Conservation (phyloP, 2,329 filamentous ascomycete species). For the Colletotrichum sp. region DNA sequence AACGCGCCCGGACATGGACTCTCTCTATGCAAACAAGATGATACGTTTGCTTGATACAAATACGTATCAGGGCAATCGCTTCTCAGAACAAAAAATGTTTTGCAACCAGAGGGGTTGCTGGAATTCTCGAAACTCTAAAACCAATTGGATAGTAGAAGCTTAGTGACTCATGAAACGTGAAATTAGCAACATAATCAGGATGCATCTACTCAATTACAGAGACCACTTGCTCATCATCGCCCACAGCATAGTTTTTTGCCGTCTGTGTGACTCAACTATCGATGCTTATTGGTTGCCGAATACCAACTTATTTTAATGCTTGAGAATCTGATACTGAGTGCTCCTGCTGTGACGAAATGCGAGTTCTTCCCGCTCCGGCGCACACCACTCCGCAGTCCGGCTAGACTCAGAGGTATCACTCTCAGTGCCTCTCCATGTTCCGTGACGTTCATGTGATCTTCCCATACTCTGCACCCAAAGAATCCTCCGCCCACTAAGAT, state of each 20-base stretch:
- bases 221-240: background rate
- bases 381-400: background rate
- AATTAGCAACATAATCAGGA: background rate
- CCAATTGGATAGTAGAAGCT: background rate
- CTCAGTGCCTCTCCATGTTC: background rate
- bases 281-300: background rate
- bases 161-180: background rate
- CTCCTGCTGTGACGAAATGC: background rate
- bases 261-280: background rate
- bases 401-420: background rate
- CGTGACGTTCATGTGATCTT: background rate
- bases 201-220: background rate
- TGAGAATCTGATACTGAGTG: background rate
- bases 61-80: background rate
- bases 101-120: background rate
- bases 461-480: background rate
- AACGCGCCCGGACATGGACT: background rate
- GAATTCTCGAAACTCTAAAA: background rate
- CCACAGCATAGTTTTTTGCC: background rate
- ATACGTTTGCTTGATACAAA: background rate
- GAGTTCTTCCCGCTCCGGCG: background rate
- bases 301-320: rapidly evolving
- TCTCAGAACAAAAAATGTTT: background rate
- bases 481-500: background rate
- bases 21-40: too few relatives aligned